Conservation (phyloP, 2,329 filamentous ascomycete genomes). For the Didymosphaeria variabile region DNA sequence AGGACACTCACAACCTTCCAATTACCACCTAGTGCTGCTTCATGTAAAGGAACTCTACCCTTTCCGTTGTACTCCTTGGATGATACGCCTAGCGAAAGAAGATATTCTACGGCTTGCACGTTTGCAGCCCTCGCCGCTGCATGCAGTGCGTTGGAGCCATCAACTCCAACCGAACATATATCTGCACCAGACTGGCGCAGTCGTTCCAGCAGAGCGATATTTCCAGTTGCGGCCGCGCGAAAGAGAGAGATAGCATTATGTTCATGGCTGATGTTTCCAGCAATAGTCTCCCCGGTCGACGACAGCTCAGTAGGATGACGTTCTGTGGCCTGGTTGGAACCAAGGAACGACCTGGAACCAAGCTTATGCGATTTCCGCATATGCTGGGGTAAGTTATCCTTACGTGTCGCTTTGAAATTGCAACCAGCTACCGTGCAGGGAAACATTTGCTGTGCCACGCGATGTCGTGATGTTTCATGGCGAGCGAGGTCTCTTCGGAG, state of each 20-base stretch:
- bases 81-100: constrained; percentile 16
- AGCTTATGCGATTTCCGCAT: constrained; percentile 5
- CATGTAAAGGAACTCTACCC: constrained; percentile 17
- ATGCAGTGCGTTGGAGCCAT: constrained; percentile 26
- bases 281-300: no score
- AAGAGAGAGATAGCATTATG: background rate
- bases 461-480: constrained; percentile 18
- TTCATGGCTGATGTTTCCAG: no score
- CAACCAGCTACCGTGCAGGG: constrained; percentile 14
- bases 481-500: constrained; percentile 17
- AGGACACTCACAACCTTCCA: background rate
- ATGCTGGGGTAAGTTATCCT: constrained; percentile 23
- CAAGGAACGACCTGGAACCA: no score
- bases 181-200: constrained; percentile 5
- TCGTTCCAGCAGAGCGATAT: constrained; percentile 7
- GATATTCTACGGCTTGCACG: background rate
- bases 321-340: background rate
- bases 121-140: constrained; percentile 26
- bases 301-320: no score
- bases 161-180: constrained; percentile 13
- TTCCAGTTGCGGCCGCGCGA: constrained; percentile 18
- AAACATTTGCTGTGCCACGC: constrained; percentile 14
- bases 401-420: constrained; percentile 16
- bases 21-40: constrained; percentile 16
- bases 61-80: background rate